Conservation (phyloP, 1,284 basidiomycete species). For the Kwoniella shivajii region DNA sequence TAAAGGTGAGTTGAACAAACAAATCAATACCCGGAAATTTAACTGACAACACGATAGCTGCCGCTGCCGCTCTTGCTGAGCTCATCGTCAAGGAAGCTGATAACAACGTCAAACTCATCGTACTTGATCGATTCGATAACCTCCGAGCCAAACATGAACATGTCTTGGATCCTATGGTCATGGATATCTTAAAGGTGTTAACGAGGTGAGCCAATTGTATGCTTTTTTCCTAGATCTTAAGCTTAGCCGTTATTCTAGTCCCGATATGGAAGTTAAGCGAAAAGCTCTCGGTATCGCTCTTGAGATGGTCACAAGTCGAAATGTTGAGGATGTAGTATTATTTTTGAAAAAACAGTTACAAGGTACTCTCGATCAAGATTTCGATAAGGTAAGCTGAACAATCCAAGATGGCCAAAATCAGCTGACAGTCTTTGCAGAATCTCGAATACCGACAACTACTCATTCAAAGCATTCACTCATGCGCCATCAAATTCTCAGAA, state of each 20-base stretch:
- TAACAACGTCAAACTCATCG: constrained; percentile 99
- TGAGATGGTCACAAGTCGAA: constrained; percentile 91
- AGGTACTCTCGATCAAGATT: constrained; percentile 83
- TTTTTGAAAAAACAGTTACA: constrained; percentile 99
- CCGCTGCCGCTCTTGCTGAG: constrained; percentile 85
- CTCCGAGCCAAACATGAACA: constrained; percentile 87
- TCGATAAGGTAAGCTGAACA: constrained; percentile 42
- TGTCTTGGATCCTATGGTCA: constrained; percentile 87
- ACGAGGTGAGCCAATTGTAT: constrained; percentile 61
- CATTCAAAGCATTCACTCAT: constrained; percentile 96
- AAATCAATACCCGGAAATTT: constrained; percentile 66
- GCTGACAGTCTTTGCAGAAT: constrained; percentile 59
- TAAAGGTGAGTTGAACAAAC: constrained; percentile 65
- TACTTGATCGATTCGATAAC: constrained; percentile 85
- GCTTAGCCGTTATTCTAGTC: constrained; percentile 57
- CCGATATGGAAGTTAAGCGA: constrained; percentile 94
- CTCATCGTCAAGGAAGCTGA: constrained; percentile 94
- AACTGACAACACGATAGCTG: constrained; percentile 61
- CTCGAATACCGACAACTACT: constrained; percentile 94
- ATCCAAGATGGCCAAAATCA: background rate
- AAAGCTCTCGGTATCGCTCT: constrained; percentile 90
- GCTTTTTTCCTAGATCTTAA: background rate
- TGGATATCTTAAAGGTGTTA: constrained; percentile 93
- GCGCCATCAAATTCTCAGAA: constrained; percentile 97
- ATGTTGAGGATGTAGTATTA: constrained; percentile 95